Evolutionary conservation across 768 basidiomycete genomes (phyloP).

Genomic region (Trametes cinnabarina): DNA sequence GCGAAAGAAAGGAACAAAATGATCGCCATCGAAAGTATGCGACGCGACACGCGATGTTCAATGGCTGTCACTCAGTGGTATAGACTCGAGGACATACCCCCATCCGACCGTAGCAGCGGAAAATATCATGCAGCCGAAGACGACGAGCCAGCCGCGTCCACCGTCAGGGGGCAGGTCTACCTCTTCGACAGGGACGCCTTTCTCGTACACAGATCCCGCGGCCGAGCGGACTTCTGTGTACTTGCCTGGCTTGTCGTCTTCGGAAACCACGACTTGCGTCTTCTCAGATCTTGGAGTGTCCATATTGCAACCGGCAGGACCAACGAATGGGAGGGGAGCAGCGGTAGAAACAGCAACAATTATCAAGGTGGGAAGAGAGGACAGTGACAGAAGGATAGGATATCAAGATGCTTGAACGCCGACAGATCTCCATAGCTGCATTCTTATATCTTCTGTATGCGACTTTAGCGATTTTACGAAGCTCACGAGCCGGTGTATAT

Average conservation of each 20-base stretch:
- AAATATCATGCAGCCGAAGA: constrained; percentile 23
- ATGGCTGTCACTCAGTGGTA: not conserved
- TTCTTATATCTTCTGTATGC: constrained; percentile 5
- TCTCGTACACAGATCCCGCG: constrained; percentile 17
- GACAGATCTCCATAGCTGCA: not conserved
- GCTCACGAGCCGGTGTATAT: constrained; percentile 4
- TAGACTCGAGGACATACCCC: constrained; percentile 22
- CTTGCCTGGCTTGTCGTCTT: constrained; percentile 13
- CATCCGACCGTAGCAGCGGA: constrained; percentile 23
- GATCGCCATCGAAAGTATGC: not conserved
- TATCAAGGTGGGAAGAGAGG: not conserved
- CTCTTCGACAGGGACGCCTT: constrained; percentile 6
- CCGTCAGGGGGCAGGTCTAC: constrained; percentile 23
- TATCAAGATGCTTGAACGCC: not conserved
- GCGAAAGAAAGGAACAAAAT: not conserved
- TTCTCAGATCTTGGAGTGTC: constrained; percentile 24
- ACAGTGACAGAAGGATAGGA: not conserved
- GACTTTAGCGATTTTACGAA: not conserved
- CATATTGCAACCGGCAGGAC: constrained; percentile 15
- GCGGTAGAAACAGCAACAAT: not conserved
- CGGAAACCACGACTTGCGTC: constrained; percentile 17
- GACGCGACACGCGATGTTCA: constrained; percentile 1
- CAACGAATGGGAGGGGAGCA: not conserved
- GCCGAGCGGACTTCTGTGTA: constrained; percentile 8
- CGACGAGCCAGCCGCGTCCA: constrained; percentile 25